Percentiles rank a stretch among this genome's conserved stretches.
Evolutionary conservation across 495 filamentous ascomycete genomes (phyloP).

Genomic region (Penicillium salamii): DNA sequence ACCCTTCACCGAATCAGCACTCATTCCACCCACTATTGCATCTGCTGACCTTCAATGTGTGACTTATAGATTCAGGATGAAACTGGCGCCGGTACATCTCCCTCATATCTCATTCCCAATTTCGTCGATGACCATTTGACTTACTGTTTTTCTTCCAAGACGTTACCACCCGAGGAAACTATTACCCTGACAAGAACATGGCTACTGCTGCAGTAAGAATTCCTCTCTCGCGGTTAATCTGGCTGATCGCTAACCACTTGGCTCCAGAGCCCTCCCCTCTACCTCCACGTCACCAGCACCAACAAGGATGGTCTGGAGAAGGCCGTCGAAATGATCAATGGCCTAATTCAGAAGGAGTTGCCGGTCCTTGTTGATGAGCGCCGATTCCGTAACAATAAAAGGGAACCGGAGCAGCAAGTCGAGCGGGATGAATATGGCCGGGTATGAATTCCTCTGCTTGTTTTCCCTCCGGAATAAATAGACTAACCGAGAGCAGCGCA

Average conservation of each 20-base stretch:
- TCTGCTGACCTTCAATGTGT: constrained; percentile 94
- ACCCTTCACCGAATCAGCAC: constrained; percentile 70
- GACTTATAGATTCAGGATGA: constrained; percentile 99
- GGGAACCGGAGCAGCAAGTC: constrained; percentile 79
- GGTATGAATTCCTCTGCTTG: constrained; percentile 48
- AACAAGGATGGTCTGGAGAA: constrained; percentile 87
- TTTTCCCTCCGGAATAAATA: neutral
- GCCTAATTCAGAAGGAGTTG: constrained; percentile 93
- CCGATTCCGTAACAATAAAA: constrained; percentile 82
- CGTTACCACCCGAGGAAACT: constrained; percentile 96
- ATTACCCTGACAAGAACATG: constrained; percentile 97
- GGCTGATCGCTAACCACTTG: constrained; percentile 1
- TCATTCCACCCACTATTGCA: constrained; percentile 76
- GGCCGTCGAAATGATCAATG: constrained; percentile 80
- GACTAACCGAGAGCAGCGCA: constrained; percentile 61
- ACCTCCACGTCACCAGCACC: constrained; percentile 92
- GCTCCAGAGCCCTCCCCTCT: constrained; percentile 81
- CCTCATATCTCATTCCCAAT: constrained; percentile 39
- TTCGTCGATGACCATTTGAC: constrained; percentile 56
- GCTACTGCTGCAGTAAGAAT: constrained; percentile 80
- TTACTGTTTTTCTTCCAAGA: constrained; percentile 64
- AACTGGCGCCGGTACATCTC: constrained; percentile 98
- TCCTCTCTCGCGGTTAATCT: neutral
- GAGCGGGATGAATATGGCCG: constrained; percentile 93
- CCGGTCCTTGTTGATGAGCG: constrained; percentile 95